Evolutionary conservation across 371 early-diverging fungal genomes (phyloP), one percentile per base, ranked within the genome.

Genomic region (Mucor plumbeus): DNA sequence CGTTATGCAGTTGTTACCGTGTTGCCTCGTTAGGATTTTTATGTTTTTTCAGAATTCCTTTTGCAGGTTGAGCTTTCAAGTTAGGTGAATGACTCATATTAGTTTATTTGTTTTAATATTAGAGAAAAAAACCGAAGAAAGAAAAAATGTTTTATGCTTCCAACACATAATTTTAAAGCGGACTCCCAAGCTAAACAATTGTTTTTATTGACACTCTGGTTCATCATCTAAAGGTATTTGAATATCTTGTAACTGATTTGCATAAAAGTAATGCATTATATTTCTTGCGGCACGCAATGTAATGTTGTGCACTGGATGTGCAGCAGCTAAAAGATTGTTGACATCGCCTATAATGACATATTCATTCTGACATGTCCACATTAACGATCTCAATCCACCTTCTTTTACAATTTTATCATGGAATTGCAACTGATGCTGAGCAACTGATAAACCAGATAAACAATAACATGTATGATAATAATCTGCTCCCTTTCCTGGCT

Each of bases 381-480:
- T 48, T 15, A 84, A 61, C 1, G 81, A 80, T 0, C 80, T 63
- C 21, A 72, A 61, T 35, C 80, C 69, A 44, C 68, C 83, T 70
- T 63, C 48, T 58, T 19, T 41, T 31, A 21, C 69, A 38, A 21
- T 7, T 15, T 38, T 7, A 4, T 41, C 64, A 68, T 76, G 77
- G 56, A 65, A 79, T 41, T n/a, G 67, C 5, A 86, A 64, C 6
- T 75, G 66, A 48, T 88, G 83, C 56, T 90, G 90, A 1, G 86
- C 74, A 3, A 78, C 76, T 1, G 97, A 94, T 6, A 99, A 77
- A 0, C 99, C 99, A 50, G 89, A 87, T 39, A 99, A 83, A 58
- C 92, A 88, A 73, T 99, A 99, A 67, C 96, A 95, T 17, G 97
- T 96, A 74, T 99, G 99, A 79, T 99, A 99, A 61, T 86, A 90